Evolutionary conservation across 768 basidiomycete species (phyloP).

Genomic region (Lentinula lateritia): DNA sequence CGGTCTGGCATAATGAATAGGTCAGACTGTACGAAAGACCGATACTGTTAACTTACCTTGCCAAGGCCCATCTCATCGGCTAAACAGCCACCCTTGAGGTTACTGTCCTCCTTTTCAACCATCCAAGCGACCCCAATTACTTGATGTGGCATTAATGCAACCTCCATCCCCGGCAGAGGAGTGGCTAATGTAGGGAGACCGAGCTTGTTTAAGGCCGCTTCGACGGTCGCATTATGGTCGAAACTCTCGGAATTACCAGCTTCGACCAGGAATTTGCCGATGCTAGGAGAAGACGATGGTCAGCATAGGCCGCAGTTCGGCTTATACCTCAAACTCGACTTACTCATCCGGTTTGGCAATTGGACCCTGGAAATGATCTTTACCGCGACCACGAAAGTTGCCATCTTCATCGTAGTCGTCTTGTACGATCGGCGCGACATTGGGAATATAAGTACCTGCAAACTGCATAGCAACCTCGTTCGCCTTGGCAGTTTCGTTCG

Average conservation of each 20-base stretch:
- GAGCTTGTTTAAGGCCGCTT: constrained; percentile 48
- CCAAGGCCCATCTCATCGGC: constrained; percentile 60
- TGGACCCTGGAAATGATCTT: constrained; percentile 39
- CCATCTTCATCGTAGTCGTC: constrained; percentile 34
- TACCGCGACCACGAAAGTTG: constrained; percentile 41
- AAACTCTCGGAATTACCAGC: constrained; percentile 57
- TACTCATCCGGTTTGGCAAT: constrained; percentile 47
- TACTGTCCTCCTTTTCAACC: constrained; percentile 40
- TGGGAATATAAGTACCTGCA: not conserved
- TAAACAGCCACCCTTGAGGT: constrained; percentile 41
- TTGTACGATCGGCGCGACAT: constrained; percentile 18
- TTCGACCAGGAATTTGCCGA: constrained; percentile 46
- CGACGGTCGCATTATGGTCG: constrained; percentile 54
- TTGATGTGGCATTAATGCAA: constrained; percentile 66
- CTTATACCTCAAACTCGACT: constrained; percentile 13
- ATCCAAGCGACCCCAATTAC: constrained; percentile 61
- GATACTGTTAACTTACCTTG: constrained; percentile 29
- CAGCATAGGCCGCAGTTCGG: not conserved
- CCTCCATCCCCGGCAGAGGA: constrained; percentile 50
- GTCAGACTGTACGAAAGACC: constrained; percentile 3
- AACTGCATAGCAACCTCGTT: not conserved
- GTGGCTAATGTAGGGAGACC: constrained; percentile 42
- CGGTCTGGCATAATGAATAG: constrained; percentile 27
- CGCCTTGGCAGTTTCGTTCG: not conserved
- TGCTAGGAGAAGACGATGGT: constrained; percentile 23